A percentile compares a stretch with the other conserved stretches of the same genome.
These are phyloP conservation scores for Boletus fagicola DNA, from an alignment of 768 basidiomycete species.

Conservation along the genomic window DNA sequence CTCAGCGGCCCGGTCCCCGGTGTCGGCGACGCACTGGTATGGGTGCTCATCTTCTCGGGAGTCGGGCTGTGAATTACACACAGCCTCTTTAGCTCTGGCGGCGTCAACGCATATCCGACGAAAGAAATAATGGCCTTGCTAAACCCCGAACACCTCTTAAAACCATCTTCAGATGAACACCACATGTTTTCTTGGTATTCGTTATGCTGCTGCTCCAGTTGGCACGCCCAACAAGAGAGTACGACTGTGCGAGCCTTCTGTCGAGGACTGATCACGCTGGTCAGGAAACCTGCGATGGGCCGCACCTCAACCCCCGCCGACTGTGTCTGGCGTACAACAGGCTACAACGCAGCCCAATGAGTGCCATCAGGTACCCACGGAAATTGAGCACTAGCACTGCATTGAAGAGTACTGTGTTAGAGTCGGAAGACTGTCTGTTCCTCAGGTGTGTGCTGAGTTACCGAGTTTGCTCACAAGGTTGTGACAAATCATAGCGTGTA, in stretches of 20 bases:
- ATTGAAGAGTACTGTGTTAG: background rate
- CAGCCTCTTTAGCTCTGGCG: no score
- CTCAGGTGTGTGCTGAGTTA: background rate
- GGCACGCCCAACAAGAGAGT: background rate
- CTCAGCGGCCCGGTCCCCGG: no score
- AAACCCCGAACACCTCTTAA: no score
- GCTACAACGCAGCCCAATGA: background rate
- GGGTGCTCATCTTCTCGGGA: no score
- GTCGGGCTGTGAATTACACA: no score
- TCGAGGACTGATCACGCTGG: background rate
- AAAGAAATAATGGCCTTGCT: no score
- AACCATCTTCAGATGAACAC: no score
- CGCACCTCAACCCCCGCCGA: background rate
- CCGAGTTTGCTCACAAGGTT: background rate
- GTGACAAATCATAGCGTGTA: background rate
- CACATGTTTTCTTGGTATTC: no score
- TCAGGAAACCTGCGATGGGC: conserved; percentile 10
- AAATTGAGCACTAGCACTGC: background rate
- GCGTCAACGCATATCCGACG: no score
- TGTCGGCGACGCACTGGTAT: no score
- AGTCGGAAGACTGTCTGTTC: conserved; percentile 9
- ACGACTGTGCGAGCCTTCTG: no score
- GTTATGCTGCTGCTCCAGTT: conserved; percentile 8
- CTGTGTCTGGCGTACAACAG: background rate
- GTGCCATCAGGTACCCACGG: background rate